Conservation (phyloP, 2,329 filamentous ascomycete genomes). For the Fusarium austroafricanum region DNA sequence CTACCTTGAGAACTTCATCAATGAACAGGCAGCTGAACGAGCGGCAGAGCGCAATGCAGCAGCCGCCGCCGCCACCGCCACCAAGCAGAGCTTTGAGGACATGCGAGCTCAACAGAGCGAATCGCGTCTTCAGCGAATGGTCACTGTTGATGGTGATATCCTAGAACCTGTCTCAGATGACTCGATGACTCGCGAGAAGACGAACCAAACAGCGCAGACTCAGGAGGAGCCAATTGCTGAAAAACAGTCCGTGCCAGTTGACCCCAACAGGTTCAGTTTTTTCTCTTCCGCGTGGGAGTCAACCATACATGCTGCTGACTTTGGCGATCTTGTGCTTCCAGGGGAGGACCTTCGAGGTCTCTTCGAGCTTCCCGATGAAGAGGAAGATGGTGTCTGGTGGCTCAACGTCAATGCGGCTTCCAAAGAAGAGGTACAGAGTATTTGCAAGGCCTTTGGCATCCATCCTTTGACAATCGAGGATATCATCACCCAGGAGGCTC, state of each 20-base stretch:
- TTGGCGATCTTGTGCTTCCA: constrained; percentile 88
- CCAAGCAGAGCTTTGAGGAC: constrained; percentile 49
- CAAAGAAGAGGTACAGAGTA: constrained; percentile 85
- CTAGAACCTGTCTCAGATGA: constrained; percentile 64
- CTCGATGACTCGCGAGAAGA: constrained; percentile 61
- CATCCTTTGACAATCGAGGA: constrained; percentile 97
- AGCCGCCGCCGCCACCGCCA: constrained; percentile 49
- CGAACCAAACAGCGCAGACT: constrained; percentile 45
- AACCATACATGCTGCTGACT: constrained; percentile 89
- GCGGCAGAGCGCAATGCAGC: constrained; percentile 63
- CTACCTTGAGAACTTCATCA: constrained; percentile 91
- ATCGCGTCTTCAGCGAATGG: constrained; percentile 52
- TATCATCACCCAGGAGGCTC: constrained; percentile 93
- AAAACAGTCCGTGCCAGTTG: constrained; percentile 57
- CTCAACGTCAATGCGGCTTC: constrained; percentile 92
- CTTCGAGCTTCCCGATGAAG: constrained; percentile 75
- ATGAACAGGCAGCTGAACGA: constrained; percentile 60
- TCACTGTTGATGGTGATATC: constrained; percentile 68
- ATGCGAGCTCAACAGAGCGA: constrained; percentile 46
- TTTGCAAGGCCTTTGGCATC: constrained; percentile 94
- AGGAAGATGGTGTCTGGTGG: constrained; percentile 93
- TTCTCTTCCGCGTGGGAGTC: constrained; percentile 96
- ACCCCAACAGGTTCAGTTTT: constrained; percentile 90
- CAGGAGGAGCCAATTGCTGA: constrained; percentile 49
- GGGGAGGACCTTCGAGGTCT: constrained; percentile 91